Base-by-base conservation (phyloP, 768 basidiomycete genomes). In the Hebeloma cylindrosporum region DNA sequence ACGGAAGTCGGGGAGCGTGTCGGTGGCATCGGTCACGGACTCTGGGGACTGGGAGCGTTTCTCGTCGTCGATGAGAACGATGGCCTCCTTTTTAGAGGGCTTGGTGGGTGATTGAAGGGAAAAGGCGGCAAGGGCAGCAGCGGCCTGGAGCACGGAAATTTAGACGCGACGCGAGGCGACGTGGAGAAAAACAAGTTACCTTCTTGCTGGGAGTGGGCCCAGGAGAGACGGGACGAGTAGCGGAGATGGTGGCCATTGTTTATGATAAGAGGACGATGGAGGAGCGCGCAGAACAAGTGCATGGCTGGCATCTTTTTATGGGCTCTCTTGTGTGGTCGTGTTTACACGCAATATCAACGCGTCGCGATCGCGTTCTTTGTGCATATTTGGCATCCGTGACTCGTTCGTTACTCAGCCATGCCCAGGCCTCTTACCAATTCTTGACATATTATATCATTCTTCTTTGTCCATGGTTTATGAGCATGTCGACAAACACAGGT, bases 151-250 rank as follows among this genome's bases (percentile, higher is more conserved):
- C 21, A 32, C 31, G 28, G 29, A 47, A 35, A 22, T 33, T 41
- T 30, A 44, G 43, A 40, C 27, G 22, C 11, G 29, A 43, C 29
- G 25, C 44, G 50, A 56, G 36, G 26, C 22, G 40, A 25, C 34
- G 10, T 37, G 41, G 36, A 13, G 16, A 2, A 17, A 14, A 16
- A 10, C 13, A 7, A 45, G 2, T 20, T 52, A 77, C 78, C 72
- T 75, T 72, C 54, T 80, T 80, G 61, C 75, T 78, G 13, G 77
- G 78, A 0, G 78, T 77, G 7, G 63, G 60, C 21, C 54, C 63
- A 11, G 68, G 65, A 21, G 69, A 63, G 21, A 59, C 41, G 18
- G 64, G 50, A 40, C 62, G 65, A 35, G 52, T 16, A 13, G 54
- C 23, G 38, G 60, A 33, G 35, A 62, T 29, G 38, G 68, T 59